phyloP scores from a whole-genome alignment of 805 yeast species.

The Saitoella complicata region DNA sequence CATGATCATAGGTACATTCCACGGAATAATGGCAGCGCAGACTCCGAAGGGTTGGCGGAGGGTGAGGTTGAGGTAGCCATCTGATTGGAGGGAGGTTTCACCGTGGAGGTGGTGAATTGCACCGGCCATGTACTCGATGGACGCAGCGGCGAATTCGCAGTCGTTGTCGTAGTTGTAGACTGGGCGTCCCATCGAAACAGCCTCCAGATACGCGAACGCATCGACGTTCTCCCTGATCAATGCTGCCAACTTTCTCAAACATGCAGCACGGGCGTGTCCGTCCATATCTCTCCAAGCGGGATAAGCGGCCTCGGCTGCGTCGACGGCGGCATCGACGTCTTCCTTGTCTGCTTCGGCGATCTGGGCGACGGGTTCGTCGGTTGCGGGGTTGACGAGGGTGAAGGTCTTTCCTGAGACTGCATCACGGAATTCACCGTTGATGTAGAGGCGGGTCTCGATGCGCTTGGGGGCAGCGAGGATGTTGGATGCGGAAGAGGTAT shows the following conservation, averaged over 20 bases:
- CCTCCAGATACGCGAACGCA: conserved; percentile 48
- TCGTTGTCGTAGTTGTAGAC: conserved; percentile 21
- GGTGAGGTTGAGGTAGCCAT: conserved; percentile 24
- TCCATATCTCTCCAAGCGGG: conserved; percentile 10
- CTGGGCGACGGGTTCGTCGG: conserved; percentile 37
- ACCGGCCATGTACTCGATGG: conserved; percentile 64
- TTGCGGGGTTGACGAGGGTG: conserved; percentile 44
- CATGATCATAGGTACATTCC: conserved; percentile 57
- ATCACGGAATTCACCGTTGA: too few species aligned
- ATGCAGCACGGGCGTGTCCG: conserved; percentile 30
- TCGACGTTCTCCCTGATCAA: conserved; percentile 48
- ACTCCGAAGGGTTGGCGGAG: conserved; percentile 52
- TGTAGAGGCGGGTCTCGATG: too few species aligned
- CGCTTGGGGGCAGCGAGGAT: too few species aligned
- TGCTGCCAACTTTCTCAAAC: conserved; percentile 48
- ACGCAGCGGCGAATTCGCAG: conserved; percentile 29
- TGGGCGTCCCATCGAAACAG: conserved; percentile 67
- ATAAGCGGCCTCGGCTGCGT: conserved; percentile 32
- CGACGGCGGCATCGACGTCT: conserved; percentile 59
- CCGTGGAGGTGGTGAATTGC: conserved; percentile 72
- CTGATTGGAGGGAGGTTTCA: conserved; percentile 50
- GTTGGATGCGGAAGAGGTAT: too few species aligned
- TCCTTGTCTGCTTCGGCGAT: conserved; percentile 51
- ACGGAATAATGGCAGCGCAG: conserved; percentile 53
- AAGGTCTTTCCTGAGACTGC: conserved; percentile 25